A percentile compares a stretch with the other conserved stretches of the same genome.
Conservation (phyloP, 305 asterid genomes). For the Andrographis paniculata region DNA sequence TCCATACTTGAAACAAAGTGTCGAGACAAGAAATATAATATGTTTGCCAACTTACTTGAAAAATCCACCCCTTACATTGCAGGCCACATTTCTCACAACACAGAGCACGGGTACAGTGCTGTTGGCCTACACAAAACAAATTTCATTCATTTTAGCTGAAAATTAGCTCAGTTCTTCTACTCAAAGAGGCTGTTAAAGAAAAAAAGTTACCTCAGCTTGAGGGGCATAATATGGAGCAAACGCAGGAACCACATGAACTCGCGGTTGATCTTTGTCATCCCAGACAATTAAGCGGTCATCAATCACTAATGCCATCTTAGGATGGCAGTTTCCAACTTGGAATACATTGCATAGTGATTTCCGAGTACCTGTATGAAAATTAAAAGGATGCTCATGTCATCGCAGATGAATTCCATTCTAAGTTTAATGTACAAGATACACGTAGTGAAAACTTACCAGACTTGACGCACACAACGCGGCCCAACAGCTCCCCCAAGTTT, state of each 20-base stretch:
- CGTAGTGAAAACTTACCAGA: conserved; percentile 52
- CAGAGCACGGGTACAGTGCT: conserved; percentile 82
- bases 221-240: conserved; percentile 98
- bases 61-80: conserved; percentile 94
- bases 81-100: conserved; percentile 95
- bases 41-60: conserved; percentile 64
- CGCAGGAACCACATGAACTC: conserved; percentile 97
- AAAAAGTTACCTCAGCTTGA: conserved; percentile 76
- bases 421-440: background rate
- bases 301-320: conserved; percentile 95
- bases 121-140: conserved; percentile 47
- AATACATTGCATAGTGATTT: conserved; percentile 87
- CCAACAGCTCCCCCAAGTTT: conserved; percentile 55
- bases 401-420: conserved; percentile 1
- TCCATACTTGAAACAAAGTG: conserved; percentile 17
- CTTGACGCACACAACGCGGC: conserved; percentile 89
- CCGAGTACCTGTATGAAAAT: conserved; percentile 46
- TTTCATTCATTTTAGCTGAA: conserved; percentile 20
- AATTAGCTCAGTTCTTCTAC: conserved; percentile 13
- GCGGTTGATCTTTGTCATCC: conserved; percentile 96
- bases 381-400: conserved; percentile 8
- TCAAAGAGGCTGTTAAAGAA: conserved; percentile 10
- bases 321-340: conserved; percentile 85
- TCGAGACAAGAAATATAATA: conserved; percentile 12
- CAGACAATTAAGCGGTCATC: conserved; percentile 96